Evolutionary conservation across 371 early-diverging fungal species (phyloP), one percentile per base, ranked within the genome.

Genomic region (Mortierella sp.): DNA sequence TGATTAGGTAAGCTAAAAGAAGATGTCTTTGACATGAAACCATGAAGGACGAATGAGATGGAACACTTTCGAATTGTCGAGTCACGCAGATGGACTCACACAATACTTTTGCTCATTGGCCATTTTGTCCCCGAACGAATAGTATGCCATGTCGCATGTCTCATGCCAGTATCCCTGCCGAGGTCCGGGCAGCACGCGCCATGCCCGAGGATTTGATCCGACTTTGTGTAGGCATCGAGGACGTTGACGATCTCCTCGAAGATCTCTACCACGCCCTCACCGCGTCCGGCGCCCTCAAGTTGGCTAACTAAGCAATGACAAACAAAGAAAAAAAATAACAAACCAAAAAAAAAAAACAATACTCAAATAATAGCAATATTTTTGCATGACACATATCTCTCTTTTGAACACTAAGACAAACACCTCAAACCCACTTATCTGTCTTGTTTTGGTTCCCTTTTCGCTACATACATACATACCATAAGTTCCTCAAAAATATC

Each of bases 101-200:
- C 34, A 63, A 13, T 44, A 34, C 68, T 41, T 45, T 63, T 11
- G 43, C 45, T 39, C 11, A 64, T 53, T 48, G 2, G 50, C 34
- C 29, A 3, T 34, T 24, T 69, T 39, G 26, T 29, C 13, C 16
- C 41, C 10, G 31, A 50, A n/a, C 48, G 50, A 68, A 40, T 83
- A 94, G 97, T 84, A 97, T 98, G 97, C 98, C 98, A 22, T 97
- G 97, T 85, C 90, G 94, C 78, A 99, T 99, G 99, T 96, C 97
- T 0, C 99, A 99, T 77, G 97, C 98, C 40, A 95, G 96, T 70
- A 97, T 99, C 43, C 97, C 98, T 16, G 96, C 95, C 13, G 92
- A 94, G 69, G 91, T 97, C 14, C 91, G 99, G 64, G 92, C 93
- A 79, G 96, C 92, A 77, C 91, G 97, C 29, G 92, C 88, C 7